Conservation (phyloP, 768 basidiomycete species). For the Tricholoma sp. region DNA sequence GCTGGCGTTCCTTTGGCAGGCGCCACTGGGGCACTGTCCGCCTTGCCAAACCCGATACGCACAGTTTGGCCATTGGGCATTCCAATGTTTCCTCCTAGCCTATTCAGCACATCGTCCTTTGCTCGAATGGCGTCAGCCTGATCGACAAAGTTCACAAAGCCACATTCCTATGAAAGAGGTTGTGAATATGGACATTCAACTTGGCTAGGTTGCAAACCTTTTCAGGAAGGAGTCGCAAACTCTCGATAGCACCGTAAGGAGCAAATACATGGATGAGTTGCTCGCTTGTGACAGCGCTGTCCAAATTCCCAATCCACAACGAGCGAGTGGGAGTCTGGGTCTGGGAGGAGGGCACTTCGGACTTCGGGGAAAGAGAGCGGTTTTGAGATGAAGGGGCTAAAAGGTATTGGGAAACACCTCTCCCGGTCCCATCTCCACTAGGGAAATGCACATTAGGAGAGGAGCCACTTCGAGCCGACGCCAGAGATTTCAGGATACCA, state of each 20-base stretch:
- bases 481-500: slow-evolving; percentile 53
- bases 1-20: slow-evolving; percentile 73
- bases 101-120: slow-evolving; percentile 95
- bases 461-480: slow-evolving; percentile 37
- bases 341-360: slow-evolving; percentile 65
- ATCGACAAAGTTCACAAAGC: slow-evolving; percentile 98
- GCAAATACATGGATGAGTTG: slow-evolving; percentile 95
- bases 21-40: slow-evolving; percentile 91
- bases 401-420: slow-evolving; percentile 60
- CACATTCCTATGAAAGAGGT: slow-evolving; percentile 69
- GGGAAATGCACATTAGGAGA: slow-evolving; percentile 67
- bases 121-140: slow-evolving; percentile 94
- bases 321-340: slow-evolving; percentile 93
- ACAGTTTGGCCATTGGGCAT: slow-evolving; percentile 96
- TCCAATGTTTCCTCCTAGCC: slow-evolving; percentile 89
- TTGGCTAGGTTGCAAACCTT: slow-evolving; percentile 53
- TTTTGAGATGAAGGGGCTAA: slow-evolving; percentile 63
- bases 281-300: slow-evolving; percentile 89
- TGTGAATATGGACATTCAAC: slow-evolving; percentile 5
- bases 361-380: slow-evolving; percentile 79
- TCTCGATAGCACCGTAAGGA: slow-evolving; percentile 96
- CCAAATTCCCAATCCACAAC: slow-evolving; percentile 97
- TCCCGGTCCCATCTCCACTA: slow-evolving; percentile 49
- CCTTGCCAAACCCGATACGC: slow-evolving; percentile 97
- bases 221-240: slow-evolving; percentile 89